Evolutionary conservation across 148 eudicot species (phyloP).

Genomic region (Amaranthus cruentus): DNA sequence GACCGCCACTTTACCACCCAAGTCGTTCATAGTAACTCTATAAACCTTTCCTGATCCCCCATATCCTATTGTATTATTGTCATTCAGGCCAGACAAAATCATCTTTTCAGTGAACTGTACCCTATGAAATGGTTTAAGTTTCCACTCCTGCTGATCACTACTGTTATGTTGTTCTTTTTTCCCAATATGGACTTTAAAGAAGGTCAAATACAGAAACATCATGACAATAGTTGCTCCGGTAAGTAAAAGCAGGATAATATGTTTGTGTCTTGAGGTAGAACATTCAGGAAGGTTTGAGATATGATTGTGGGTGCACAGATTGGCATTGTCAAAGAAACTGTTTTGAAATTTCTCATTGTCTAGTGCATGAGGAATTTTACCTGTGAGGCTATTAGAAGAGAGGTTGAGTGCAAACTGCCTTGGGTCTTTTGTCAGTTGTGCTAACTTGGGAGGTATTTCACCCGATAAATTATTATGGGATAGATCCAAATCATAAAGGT

Average conservation of each 20-base stretch:
- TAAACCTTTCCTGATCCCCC: slow-evolving; percentile 69
- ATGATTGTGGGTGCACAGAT: slow-evolving; percentile 41
- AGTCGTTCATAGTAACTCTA: slow-evolving; percentile 27
- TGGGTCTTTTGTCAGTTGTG: slow-evolving; percentile 29
- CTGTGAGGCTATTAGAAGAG: slow-evolving; percentile 49
- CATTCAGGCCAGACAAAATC: slow-evolving; percentile 40
- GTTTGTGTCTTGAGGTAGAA: slow-evolving; percentile 16
- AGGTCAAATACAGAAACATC: slow-evolving; percentile 26
- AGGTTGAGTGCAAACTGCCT: slow-evolving; percentile 51
- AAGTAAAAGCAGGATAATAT: too few relatives aligned
- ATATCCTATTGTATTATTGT: slow-evolving; percentile 47
- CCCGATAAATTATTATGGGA: slow-evolving; percentile 51
- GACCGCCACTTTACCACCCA: slow-evolving; percentile 37
- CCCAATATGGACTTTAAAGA: slow-evolving; percentile 25
- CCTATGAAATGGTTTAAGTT: slow-evolving; percentile 52
- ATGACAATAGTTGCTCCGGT: slow-evolving; percentile 19
- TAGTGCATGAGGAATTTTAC: slow-evolving; percentile 42
- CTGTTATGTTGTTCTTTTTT: slow-evolving; percentile 26
- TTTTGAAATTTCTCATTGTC: slow-evolving; percentile 44
- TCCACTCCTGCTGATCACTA: slow-evolving; percentile 35
- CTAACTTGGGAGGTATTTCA: slow-evolving; percentile 49
- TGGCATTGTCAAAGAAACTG: slow-evolving; percentile 45
- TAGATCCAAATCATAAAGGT: too few relatives aligned
- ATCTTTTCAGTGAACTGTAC: slow-evolving; percentile 45
- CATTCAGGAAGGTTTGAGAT: slow-evolving; percentile 40